Evolutionary conservation across 768 basidiomycete genomes (phyloP).

Genomic region (Phanerochaete carnosa): DNA sequence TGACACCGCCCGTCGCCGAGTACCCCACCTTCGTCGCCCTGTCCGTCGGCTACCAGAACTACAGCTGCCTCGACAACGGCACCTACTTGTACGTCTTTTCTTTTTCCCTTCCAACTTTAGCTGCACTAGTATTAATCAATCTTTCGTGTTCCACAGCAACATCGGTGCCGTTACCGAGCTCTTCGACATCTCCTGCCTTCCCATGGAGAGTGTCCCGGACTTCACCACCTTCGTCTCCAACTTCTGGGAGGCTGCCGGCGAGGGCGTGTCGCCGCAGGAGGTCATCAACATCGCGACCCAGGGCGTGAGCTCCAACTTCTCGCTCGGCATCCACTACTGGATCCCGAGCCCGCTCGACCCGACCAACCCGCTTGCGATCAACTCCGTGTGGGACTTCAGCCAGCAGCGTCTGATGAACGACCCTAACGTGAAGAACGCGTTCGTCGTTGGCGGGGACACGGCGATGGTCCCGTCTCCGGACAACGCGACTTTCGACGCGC

Average conservation of each 20-base stretch:
- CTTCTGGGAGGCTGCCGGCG: not conserved
- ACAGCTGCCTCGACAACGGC: slow-evolving; percentile 37
- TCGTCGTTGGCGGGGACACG: slow-evolving; percentile 43
- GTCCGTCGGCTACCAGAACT: slow-evolving; percentile 47
- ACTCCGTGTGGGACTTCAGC: slow-evolving; percentile 57
- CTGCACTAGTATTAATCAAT: too few relatives aligned
- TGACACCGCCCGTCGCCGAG: too few relatives aligned
- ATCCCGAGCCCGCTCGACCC: slow-evolving; percentile 42
- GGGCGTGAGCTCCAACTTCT: slow-evolving; percentile 13
- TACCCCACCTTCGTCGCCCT: slow-evolving; percentile 36
- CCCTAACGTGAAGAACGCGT: slow-evolving; percentile 39
- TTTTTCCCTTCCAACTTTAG: not conserved
- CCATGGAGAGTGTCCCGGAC: not conserved
- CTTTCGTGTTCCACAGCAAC: not conserved
- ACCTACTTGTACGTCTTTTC: slow-evolving; percentile 35
- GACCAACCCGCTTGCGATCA: slow-evolving; percentile 35
- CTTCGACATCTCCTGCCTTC: not conserved
- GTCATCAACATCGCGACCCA: slow-evolving; percentile 15
- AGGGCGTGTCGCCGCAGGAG: slow-evolving; percentile 12
- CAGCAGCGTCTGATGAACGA: slow-evolving; percentile 38
- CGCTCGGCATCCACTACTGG: slow-evolving; percentile 57
- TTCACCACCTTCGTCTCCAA: too few relatives aligned
- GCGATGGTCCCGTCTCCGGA: slow-evolving; percentile 40
- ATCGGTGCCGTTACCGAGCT: not conserved
- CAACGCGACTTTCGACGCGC: slow-evolving; percentile 40